These are phyloP conservation scores for Tylopilus balloui DNA, from an alignment of 768 basidiomycete species.

Conservation along the genomic window DNA sequence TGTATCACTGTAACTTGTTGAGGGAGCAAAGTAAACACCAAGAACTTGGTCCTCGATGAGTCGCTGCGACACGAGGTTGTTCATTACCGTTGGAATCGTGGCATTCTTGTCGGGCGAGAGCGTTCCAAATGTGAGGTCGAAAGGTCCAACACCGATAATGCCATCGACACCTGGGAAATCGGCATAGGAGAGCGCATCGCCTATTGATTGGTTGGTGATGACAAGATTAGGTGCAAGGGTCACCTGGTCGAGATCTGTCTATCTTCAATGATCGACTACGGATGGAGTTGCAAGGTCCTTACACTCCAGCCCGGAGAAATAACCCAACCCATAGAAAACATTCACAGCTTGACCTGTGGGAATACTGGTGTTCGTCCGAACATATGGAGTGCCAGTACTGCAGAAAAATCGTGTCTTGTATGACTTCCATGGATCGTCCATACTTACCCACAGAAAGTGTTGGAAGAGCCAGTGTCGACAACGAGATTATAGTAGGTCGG, in stretches of 20 bases:
- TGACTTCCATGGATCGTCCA: background rate
- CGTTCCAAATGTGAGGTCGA: conserved; percentile 14
- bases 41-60: conserved; percentile 15
- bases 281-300: background rate
- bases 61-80: conserved; percentile 23
- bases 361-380: conserved; percentile 21
- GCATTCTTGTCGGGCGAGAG: background rate
- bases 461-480: conserved; percentile 32
- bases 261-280: background rate
- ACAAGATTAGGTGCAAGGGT: conserved; percentile 22
- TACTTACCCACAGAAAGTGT: conserved; percentile 25
- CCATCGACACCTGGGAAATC: conserved; percentile 24
- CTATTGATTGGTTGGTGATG: conserved; percentile 29
- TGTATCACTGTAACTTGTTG: conserved; percentile 12
- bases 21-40: conserved; percentile 22
- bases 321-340: conserved; percentile 8
- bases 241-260: conserved; percentile 25
- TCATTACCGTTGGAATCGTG: conserved; percentile 23
- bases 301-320: conserved; percentile 36
- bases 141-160: conserved; percentile 27
- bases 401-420: background rate
- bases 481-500: conserved; percentile 27
- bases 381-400: conserved; percentile 17
- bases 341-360: conserved; percentile 22
- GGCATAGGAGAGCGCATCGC: conserved; percentile 13